Base-by-base conservation (phyloP, 805 yeast species). In the Clavispora phyllophila region DNA sequence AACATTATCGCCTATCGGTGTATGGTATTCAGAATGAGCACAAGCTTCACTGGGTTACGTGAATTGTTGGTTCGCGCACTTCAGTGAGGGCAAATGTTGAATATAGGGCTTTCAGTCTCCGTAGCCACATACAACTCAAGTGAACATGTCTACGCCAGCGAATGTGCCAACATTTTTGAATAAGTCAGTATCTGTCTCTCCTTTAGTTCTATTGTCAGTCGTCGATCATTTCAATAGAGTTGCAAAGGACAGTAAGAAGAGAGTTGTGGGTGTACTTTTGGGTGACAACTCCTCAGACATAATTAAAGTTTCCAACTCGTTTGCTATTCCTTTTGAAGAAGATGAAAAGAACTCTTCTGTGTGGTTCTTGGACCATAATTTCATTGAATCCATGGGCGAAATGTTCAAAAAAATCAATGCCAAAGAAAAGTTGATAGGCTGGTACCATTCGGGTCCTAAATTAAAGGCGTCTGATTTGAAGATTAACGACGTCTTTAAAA, bases 381-480 rank as follows among this genome's bases (percentile, higher is more conserved):
- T 83, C 63, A 87, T 93, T 46, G 98, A 91, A 60, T 79, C 86
- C 42, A 93, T 93, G 99, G 84, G 89, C 50, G 96, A 89, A 53
- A 93, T 93, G 99, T 91, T 89, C 69, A 88, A 87, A 62, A 93
- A 95, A 64, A 90, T 93, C 62, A 95, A 90, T 68, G 99, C 99
- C 15, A 90, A 87, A 67, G 99, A 93, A 64, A 87, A 81, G 61
- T 74, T 93, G 37, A 82, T 93, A 60, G 99, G 99, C n/a, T 93
- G 99, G 99, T 93, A 93, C 62, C 99, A 93, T 65, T 84, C 96
- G 8, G 99, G 99, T 4, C 97, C 98, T 15, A 89, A 89, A 62
- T 76, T 95, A 51, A 82, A 80, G 55, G 77, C 90, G 1, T 83
- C 95, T 13, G 99, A 93, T 61, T 72, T 93, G 49, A 87, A 85